Evolutionary conservation across 1,139 yeast species (phyloP), one percentile per base, ranked within the genome.

Genomic region (Zygosaccharomyces sapae): DNA sequence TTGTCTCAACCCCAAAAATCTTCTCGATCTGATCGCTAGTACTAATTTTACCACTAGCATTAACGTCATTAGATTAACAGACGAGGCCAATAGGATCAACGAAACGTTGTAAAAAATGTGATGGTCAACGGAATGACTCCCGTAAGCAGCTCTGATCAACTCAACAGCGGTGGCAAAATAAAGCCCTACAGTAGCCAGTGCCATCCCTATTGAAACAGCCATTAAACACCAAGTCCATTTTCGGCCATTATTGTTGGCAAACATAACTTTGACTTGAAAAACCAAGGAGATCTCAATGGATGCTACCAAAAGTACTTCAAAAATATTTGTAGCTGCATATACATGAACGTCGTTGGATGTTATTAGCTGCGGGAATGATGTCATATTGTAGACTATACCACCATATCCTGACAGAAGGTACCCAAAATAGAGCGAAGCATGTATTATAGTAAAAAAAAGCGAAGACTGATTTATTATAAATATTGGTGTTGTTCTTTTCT

Each of bases 1-100:
- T 61, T 87, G 95, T 56, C 75, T 80, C 49, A 88, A 70, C 0
- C 98, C 98, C 47, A 89, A 68, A 53, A 71, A 77, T 49, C 89
- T 74, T 63, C 97, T 78, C 2, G 86, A 76, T 52, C 80, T 74
- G 29, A 87, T 77, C 0, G 96, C 95, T 46, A 77, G 53, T 10
- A 74, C 63, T 45, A 92, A 72, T 63, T 90, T 92, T 10, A 71
- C 60, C 3, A 81, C 65, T 38, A 90, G 71, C 29, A 86, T 67
- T 1, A 78, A 50, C 35, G 86, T 78, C 70, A 81, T 80, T 24
- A 83, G 62, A 53, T 79, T 75, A 16, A 89, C 76, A 0, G 95
- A 82, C 0, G 78, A 76, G 0, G 90, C 80, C 56, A 88, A 84
- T 37, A 86, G 59, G 43, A 86, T 79, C 5, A 73, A 67, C 2